phyloP scores from a whole-genome alignment of 1,284 basidiomycete species.

The Sparassis latifolia region DNA sequence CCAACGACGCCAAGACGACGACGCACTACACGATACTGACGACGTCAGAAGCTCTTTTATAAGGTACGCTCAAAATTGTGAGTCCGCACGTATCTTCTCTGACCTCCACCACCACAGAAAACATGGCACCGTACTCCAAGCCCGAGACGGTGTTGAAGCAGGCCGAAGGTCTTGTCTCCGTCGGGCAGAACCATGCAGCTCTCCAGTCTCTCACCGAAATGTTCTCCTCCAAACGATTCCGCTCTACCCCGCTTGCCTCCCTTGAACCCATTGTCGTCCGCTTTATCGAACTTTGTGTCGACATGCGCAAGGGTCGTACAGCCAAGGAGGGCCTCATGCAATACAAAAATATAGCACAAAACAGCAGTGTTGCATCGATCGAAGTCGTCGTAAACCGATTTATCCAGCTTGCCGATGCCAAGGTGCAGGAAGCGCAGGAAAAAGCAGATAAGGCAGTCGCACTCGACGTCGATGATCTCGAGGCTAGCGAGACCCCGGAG shows the following conservation, averaged over 20 bases:
- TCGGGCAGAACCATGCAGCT: constrained; percentile 85
- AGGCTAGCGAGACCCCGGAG: constrained; percentile 89
- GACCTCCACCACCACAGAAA: neutral
- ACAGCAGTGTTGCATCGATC: constrained; percentile 86
- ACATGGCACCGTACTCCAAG: constrained; percentile 85
- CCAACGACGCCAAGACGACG: too few species aligned
- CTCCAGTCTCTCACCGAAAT: constrained; percentile 87
- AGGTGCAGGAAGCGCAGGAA: constrained; percentile 83
- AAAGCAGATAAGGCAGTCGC: constrained; percentile 66
- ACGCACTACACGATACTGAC: too few species aligned
- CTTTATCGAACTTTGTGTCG: constrained; percentile 93
- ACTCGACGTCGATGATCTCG: constrained; percentile 84
- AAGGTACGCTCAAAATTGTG: too few species aligned
- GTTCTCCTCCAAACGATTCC: constrained; percentile 92
- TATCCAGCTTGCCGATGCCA: constrained; percentile 82
- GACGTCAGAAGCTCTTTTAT: too few species aligned
- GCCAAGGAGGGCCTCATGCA: constrained; percentile 96
- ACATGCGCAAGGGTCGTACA: constrained; percentile 88
- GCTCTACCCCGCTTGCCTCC: constrained; percentile 82
- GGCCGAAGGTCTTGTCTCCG: constrained; percentile 86
- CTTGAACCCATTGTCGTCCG: constrained; percentile 96
- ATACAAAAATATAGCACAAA: constrained; percentile 95
- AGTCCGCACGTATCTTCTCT: too few species aligned
- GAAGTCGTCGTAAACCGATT: constrained; percentile 91
- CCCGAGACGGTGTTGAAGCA: constrained; percentile 91